phyloP scores from a whole-genome alignment of 163 green algal species.

The Trebouxia gelatinosa region DNA sequence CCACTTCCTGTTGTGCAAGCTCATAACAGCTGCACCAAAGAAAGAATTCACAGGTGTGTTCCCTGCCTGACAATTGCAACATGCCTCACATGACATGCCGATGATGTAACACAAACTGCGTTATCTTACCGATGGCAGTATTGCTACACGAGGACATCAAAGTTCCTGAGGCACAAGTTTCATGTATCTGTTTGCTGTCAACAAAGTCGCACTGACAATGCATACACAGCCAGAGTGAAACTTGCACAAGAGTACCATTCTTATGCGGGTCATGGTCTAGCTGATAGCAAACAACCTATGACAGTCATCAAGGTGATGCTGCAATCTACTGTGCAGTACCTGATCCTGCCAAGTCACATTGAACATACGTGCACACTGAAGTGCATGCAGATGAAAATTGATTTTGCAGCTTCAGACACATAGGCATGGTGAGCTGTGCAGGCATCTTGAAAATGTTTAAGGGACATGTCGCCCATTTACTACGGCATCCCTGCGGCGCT shows the following conservation, averaged over 20 bases:
- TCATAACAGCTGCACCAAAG: constrained; percentile 65
- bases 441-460: constrained; percentile 67
- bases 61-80: not conserved
- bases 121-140: constrained; percentile 36
- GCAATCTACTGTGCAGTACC: not conserved
- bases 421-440: constrained; percentile 33
- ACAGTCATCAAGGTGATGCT: too few relatives aligned
- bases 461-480: constrained; percentile 71
- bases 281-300: constrained; percentile 32
- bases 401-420: too few relatives aligned
- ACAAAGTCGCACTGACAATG: too few relatives aligned
- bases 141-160: too few relatives aligned
- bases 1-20: constrained; percentile 81
- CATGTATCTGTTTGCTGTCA: too few relatives aligned
- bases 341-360: too few relatives aligned
- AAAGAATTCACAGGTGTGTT: constrained; percentile 62
- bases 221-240: too few relatives aligned
- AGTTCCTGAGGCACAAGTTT: too few relatives aligned
- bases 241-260: not conserved
- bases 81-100: not conserved
- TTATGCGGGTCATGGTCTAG: constrained; percentile 41
- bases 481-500: constrained; percentile 79
- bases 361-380: too few relatives aligned
- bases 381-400: too few relatives aligned
- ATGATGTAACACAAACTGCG: constrained; percentile 35